Conservation (phyloP, 768 basidiomycete species). For the Rhizopogon roseolus region DNA sequence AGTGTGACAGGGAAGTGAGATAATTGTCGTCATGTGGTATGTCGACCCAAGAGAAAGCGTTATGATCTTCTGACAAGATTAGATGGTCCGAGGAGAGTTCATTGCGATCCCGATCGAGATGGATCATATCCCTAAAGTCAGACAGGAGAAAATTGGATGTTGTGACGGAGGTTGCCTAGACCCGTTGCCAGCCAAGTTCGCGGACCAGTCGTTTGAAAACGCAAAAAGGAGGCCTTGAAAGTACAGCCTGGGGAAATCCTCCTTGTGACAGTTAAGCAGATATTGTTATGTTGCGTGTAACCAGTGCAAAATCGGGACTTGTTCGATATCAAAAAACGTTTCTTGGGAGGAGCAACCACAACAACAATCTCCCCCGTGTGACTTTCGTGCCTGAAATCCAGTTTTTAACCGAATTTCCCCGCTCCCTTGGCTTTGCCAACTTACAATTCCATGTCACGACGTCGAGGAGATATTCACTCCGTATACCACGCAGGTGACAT, state of each 20-base stretch:
- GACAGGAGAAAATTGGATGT: constrained; percentile 3
- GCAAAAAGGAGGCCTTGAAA: neutral
- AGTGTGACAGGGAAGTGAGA: constrained; percentile 20
- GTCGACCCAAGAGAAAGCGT: constrained; percentile 30
- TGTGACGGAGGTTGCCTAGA: neutral
- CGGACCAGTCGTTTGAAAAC: neutral
- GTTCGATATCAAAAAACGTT: constrained; percentile 28
- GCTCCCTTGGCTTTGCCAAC: no score
- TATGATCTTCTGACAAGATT: constrained; percentile 34
- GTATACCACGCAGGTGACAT: no score
- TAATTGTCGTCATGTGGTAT: constrained; percentile 20
- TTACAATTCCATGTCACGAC: no score
- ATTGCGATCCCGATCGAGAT: constrained; percentile 48
- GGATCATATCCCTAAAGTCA: constrained; percentile 36
- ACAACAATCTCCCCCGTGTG: constrained; percentile 16
- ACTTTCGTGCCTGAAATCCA: constrained; percentile 16
- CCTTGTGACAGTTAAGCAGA: constrained; percentile 11
- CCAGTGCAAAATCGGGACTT: constrained; percentile 25
- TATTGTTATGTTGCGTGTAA: constrained; percentile 21
- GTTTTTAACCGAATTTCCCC: neutral
- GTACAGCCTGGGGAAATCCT: constrained; percentile 1
- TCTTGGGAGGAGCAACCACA: constrained; percentile 9
- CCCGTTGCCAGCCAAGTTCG: neutral
- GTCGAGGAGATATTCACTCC: no score
- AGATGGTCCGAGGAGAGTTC: constrained; percentile 34